Percentiles rank a stretch among this genome's conserved stretches.
phyloP scores from a whole-genome alignment of 2,329 filamentous ascomycete genomes.

The Aureobasidium namibiae region DNA sequence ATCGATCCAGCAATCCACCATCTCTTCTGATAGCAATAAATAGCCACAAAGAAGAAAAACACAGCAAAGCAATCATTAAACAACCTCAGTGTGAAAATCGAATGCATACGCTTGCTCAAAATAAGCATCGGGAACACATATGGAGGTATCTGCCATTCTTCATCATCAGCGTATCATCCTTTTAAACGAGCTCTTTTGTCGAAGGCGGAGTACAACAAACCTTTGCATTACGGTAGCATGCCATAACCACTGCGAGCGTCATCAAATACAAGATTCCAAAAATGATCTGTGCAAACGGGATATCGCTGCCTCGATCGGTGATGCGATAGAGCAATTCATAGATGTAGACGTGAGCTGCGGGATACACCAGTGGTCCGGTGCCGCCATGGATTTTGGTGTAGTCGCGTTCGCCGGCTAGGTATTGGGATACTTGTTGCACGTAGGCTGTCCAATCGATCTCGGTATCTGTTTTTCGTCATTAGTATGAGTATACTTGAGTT shows the following conservation, averaged over 20 bases:
- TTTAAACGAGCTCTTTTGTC: neutral
- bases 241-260: constrained; percentile 68
- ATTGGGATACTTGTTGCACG: constrained; percentile 84
- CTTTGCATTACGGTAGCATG: constrained; percentile 64
- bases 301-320: constrained; percentile 67
- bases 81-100: constrained; percentile 81
- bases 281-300: constrained; percentile 71
- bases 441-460: constrained; percentile 98
- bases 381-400: constrained; percentile 78
- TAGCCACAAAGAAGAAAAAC: constrained; percentile 73
- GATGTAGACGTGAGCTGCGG: constrained; percentile 85
- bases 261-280: constrained; percentile 74
- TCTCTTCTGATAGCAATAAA: constrained; percentile 67
- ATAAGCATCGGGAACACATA: constrained; percentile 82
- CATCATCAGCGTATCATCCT: constrained; percentile 28
- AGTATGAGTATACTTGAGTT: constrained; percentile 4
- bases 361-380: constrained; percentile 92
- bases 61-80: constrained; percentile 95
- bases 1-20: constrained; percentile 66
- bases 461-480: constrained; percentile 57
- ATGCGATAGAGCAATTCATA: constrained; percentile 73
- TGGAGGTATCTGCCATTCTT: constrained; percentile 56
- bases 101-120: constrained; percentile 86
- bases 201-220: neutral
- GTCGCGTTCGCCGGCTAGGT: constrained; percentile 74